Evolutionary conservation across 331 rosid species (phyloP).

Genomic region (Stylosanthes scabra): DNA sequence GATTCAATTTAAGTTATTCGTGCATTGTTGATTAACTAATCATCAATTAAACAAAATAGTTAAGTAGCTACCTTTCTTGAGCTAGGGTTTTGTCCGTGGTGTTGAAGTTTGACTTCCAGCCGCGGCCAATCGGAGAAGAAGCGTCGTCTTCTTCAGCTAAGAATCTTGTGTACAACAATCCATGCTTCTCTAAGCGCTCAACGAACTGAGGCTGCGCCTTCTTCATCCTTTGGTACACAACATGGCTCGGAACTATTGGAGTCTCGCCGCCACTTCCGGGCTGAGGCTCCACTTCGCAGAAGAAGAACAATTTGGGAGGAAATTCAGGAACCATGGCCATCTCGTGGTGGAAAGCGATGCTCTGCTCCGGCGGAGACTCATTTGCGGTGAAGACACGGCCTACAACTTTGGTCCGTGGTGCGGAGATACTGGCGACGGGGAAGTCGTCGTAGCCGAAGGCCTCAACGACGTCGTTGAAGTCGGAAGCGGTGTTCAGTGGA

Average conservation of each 20-base stretch:
- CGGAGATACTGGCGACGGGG: conserved; percentile 88
- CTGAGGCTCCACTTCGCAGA: conserved; percentile 79
- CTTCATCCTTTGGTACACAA: conserved; percentile 76
- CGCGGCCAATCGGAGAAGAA: conserved; percentile 86
- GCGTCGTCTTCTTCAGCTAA: conserved; percentile 77
- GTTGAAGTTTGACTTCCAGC: conserved; percentile 93
- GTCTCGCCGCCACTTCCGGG: conserved; percentile 75
- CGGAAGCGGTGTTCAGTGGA: conserved; percentile 58
- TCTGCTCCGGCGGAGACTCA: conserved; percentile 91
- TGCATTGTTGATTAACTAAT: too few relatives aligned
- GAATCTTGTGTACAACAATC: conserved; percentile 71
- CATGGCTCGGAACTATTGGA: conserved; percentile 83
- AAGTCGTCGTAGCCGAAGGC: conserved; percentile 81
- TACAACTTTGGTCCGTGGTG: conserved; percentile 73
- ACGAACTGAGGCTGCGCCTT: conserved; percentile 74
- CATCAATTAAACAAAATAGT: too few relatives aligned
- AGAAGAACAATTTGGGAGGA: conserved; percentile 82
- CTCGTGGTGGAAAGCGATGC: conserved; percentile 89
- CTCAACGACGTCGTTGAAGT: conserved; percentile 81
- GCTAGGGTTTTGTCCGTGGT: conserved; percentile 75
- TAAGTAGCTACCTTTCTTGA: conserved; percentile 57
- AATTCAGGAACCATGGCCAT: conserved; percentile 88
- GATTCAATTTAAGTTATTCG: too few relatives aligned
- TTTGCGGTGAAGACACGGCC: conserved; percentile 94
- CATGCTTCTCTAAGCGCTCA: conserved; percentile 64